Conservation (phyloP, 148 eudicot genomes). For the Rhododendron griersonianum region DNA sequence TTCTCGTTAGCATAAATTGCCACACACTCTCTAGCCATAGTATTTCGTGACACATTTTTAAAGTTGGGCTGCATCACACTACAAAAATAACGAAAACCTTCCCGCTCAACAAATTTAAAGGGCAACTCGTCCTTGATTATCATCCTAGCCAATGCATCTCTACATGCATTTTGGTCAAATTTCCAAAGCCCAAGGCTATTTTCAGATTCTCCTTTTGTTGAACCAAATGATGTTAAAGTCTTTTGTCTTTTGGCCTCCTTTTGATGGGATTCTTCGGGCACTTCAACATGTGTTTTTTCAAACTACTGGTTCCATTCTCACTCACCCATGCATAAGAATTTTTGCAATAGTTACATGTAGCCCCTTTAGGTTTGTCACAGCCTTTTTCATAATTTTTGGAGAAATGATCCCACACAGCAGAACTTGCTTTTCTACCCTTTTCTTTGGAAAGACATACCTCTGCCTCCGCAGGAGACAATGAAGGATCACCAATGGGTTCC, state of each 20-base stretch:
- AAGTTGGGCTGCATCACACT: not conserved
- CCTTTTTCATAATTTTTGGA: not conserved
- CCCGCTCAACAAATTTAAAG: not conserved
- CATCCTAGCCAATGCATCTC: not conserved
- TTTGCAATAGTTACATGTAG: not conserved
- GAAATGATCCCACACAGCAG: not conserved
- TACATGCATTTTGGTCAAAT: not conserved
- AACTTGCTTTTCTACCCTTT: not conserved
- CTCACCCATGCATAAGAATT: not conserved
- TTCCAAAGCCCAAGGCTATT: not conserved
- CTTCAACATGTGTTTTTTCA: not conserved
- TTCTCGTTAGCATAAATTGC: not conserved
- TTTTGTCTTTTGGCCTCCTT: not conserved
- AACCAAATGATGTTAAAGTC: not conserved
- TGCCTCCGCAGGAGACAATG: too few species aligned
- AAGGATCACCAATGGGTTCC: too few species aligned
- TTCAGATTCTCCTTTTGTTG: not conserved
- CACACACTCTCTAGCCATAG: not conserved
- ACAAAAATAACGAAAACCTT: not conserved
- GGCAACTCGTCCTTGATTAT: not conserved
- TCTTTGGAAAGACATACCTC: not conserved
- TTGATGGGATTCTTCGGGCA: not conserved
- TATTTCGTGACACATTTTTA: not conserved
- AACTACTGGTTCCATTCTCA: not conserved
- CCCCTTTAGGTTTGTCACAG: not conserved